A percentile compares a stretch with the other conserved stretches of the same genome.
Evolutionary conservation across 2,329 filamentous ascomycete genomes (phyloP).

Genomic region (Nemania bipapillata): DNA sequence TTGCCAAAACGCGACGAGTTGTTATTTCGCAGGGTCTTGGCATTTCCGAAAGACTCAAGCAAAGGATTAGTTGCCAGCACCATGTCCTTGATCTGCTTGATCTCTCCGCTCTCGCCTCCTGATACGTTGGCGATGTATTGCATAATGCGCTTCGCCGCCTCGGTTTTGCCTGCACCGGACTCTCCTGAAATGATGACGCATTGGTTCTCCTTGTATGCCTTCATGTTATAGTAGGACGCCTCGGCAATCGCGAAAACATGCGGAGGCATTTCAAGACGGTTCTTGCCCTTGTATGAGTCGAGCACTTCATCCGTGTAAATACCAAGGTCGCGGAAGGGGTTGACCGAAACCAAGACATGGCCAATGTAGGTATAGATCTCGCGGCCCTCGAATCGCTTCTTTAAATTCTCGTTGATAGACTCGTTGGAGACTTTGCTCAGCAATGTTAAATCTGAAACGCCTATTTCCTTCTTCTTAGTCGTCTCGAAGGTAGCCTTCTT

Average conservation of each 20-base stretch:
- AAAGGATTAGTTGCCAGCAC: conserved; percentile 97
- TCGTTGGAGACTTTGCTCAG: conserved; percentile 99
- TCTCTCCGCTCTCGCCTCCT: conserved; percentile 82
- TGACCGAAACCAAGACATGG: conserved; percentile 98
- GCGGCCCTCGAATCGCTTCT: conserved; percentile 95
- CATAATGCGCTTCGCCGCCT: conserved; percentile 98
- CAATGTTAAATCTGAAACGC: conserved; percentile 95
- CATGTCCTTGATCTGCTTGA: conserved; percentile 99
- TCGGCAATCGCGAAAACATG: conserved; percentile 98
- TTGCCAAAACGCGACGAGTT: conserved; percentile 99
- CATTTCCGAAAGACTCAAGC: conserved; percentile 97
- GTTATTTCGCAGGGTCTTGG: conserved; percentile 97
- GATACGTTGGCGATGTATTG: conserved; percentile 99
- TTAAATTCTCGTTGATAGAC: conserved; percentile 98
- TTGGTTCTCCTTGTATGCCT: conserved; percentile 98
- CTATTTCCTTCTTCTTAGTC: conserved; percentile 98
- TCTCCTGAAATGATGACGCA: conserved; percentile 99
- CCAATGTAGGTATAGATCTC: conserved; percentile 99
- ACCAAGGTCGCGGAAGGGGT: conserved; percentile 95
- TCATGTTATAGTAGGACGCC: conserved; percentile 99
- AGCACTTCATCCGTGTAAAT: conserved; percentile 97
- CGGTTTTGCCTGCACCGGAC: conserved; percentile 97
- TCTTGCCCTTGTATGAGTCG: conserved; percentile 95
- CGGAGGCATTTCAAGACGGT: conserved; percentile 91
- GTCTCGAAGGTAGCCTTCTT: conserved; percentile 97